Percentiles rank a stretch among this genome's conserved stretches.
Conservation (phyloP, 805 yeast species). For the Starmerella lactis-condensi region DNA sequence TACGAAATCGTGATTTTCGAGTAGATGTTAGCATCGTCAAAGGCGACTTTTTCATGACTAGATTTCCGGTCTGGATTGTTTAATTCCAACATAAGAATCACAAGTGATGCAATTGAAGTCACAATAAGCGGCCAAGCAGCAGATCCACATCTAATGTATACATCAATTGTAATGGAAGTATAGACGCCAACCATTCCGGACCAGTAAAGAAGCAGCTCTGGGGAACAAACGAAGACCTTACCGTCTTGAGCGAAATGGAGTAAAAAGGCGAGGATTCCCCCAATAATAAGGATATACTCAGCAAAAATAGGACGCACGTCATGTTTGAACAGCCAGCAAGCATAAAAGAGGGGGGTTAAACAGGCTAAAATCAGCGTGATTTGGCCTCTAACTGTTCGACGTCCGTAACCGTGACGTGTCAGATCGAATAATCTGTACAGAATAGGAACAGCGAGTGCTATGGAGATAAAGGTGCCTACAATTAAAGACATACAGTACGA, state of each 20-base stretch:
- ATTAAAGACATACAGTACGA: constrained; percentile 12
- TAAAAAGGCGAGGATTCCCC: constrained; percentile 6
- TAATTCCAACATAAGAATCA: constrained; percentile 7
- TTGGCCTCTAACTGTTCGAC: constrained; percentile 11
- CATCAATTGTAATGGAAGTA: constrained; percentile 11
- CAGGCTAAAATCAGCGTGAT: constrained; percentile 10
- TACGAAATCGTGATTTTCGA: constrained; percentile 13
- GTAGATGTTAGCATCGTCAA: constrained; percentile 14
- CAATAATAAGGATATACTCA: constrained; percentile 8
- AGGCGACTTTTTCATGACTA: constrained; percentile 1
- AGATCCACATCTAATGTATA: constrained; percentile 2
- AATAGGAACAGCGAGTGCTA: constrained; percentile 8
- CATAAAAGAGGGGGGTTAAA: constrained; percentile 5
- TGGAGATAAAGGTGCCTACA: constrained; percentile 9
- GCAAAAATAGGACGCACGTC: constrained; percentile 5
- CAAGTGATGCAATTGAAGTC: constrained; percentile 4
- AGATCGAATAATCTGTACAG: constrained; percentile 7
- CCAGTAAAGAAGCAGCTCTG: constrained; percentile 17
- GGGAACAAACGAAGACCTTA: constrained; percentile 13
- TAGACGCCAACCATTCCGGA: constrained; percentile 8
- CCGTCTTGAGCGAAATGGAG: constrained; percentile 17
- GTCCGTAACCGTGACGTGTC: constrained; percentile 10
- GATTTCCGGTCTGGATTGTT: constrained; percentile 3
- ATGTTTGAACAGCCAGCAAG: background rate
- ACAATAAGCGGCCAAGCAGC: background rate